Base-by-base conservation (phyloP, 169 alveolate genomes). In the Cryptosporidium ryanae region DNA sequence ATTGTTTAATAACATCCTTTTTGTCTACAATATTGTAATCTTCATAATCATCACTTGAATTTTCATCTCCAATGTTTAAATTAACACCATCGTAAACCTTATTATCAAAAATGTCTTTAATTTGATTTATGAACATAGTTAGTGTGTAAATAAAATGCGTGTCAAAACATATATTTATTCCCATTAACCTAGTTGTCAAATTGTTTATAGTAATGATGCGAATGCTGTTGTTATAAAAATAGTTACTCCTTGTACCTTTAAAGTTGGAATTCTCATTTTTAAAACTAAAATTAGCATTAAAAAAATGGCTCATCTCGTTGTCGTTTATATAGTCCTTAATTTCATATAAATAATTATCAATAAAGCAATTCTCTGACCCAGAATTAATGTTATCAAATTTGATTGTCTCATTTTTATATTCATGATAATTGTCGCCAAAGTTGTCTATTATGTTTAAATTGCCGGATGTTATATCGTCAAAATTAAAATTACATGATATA, bases 111-210 rank as follows among this genome's bases (percentile, higher is more conserved):
- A 68, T 68, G 15, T 68, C 67, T n/a, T 68, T 68, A 52, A 68
- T 68, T 25, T 68, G 83, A 31, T 68, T 65, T n/a, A 34, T 55
- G 8, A 76, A 59, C 76, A 76, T 57, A 12, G 87, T 76, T 23
- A 76, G 52, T 10, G 63, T 59, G n/a, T 76, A 76, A 4, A 76
- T 76, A 61, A 76, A 76, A 21, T 76, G 87, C 13, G 76, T 61
- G 46, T 76, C 87, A 61, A 76, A 76, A 55, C 87, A 76, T 18
- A 76, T 76, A 43, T 76, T 76, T 0, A 76, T 76, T 29, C 87
- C 87, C 57, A 76, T 48, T 21, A 76, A 48, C 46, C 87, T 57
- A 18, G 63, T 61, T 27, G 43, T 0, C 44, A 76, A n/a, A 15
- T 61, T 32, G 49, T 61, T 76, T 31, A 76, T 50, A 4, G 59